Percentiles rank a stretch among this genome's conserved stretches.
Evolutionary conservation across 2,329 filamentous ascomycete genomes (phyloP).

Genomic region (Curvularia sp.): DNA sequence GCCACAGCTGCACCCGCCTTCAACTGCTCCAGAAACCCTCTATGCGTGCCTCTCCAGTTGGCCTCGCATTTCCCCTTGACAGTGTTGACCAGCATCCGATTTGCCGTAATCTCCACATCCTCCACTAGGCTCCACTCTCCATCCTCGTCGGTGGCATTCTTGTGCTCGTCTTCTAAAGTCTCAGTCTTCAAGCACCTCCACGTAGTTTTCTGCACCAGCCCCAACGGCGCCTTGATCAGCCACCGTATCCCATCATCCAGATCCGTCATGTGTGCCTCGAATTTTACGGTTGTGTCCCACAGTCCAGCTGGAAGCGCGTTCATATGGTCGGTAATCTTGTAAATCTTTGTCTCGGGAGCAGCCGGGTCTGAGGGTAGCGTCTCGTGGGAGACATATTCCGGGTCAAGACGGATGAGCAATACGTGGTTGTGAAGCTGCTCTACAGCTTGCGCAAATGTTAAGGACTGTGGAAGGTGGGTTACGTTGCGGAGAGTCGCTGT

Average conservation of each 20-base stretch:
- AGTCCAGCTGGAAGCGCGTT: constrained; percentile 46
- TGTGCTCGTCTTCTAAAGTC: constrained; percentile 22
- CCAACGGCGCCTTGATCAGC: constrained; percentile 47
- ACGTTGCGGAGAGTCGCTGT: constrained; percentile 45
- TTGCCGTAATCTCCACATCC: constrained; percentile 47
- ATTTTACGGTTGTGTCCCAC: constrained; percentile 47
- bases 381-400: constrained; percentile 46
- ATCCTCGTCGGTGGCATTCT: constrained; percentile 18
- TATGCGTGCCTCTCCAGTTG: constrained; percentile 45
- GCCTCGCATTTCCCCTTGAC: constrained; percentile 49
- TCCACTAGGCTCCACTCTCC: constrained; percentile 46
- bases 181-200: constrained; percentile 40
- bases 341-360: constrained; percentile 40
- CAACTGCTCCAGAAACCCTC: constrained; percentile 39
- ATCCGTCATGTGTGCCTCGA: constrained; percentile 45
- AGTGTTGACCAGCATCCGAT: constrained; percentile 42
- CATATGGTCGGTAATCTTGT: constrained; percentile 49
- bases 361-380: constrained; percentile 29
- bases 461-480: constrained; percentile 41
- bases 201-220: constrained; percentile 41
- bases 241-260: constrained; percentile 44
- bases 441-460: constrained; percentile 18
- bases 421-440: constrained; percentile 45
- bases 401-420: constrained; percentile 47
- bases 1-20: constrained; percentile 6